A percentile compares a stretch with the other conserved stretches of the same genome.
These are phyloP conservation scores for Fusarium sp. DNA, from an alignment of 2,329 filamentous ascomycete genomes.

Conservation along the genomic window DNA sequence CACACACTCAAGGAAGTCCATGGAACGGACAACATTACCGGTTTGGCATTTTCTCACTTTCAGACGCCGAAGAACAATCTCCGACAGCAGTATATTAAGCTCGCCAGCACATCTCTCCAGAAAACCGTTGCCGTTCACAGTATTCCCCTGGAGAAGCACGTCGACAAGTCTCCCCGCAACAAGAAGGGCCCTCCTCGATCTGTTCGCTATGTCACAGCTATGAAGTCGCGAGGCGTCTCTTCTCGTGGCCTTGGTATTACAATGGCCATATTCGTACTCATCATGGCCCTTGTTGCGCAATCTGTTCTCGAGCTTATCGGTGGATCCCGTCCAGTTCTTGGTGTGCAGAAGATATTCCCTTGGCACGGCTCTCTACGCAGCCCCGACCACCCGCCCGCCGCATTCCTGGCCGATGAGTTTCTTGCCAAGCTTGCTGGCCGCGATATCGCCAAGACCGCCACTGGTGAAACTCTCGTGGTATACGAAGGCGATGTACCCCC, in stretches of 20 bases:
- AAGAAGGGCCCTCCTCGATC: constrained; percentile 57
- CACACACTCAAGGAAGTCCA: constrained; percentile 66
- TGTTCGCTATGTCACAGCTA: constrained; percentile 76
- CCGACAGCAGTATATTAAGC: constrained; percentile 65
- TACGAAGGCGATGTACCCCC: constrained; percentile 42
- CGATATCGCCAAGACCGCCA: constrained; percentile 42
- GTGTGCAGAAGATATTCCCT: constrained; percentile 67
- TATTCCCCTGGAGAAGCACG: constrained; percentile 70
- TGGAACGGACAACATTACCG: constrained; percentile 65
- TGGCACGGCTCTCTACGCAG: constrained; percentile 51
- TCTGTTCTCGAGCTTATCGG: constrained; percentile 73
- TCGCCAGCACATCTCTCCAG: constrained; percentile 84
- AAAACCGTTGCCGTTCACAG: constrained; percentile 84
- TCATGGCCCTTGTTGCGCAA: constrained; percentile 72
- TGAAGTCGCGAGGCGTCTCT: constrained; percentile 64
- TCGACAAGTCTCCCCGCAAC: constrained; percentile 51
- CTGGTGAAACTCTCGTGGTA: constrained; percentile 55
- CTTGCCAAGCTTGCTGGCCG: constrained; percentile 53
- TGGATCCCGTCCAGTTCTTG: constrained; percentile 65
- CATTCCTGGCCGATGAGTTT: constrained; percentile 48
- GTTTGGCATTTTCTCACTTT: constrained; percentile 69
- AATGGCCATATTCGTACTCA: constrained; percentile 66
- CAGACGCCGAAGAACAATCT: constrained; percentile 60
- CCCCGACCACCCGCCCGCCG: constrained; percentile 41
- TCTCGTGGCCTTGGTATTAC: constrained; percentile 63